Percentiles rank a stretch among this genome's conserved stretches.
phyloP scores from a whole-genome alignment of 495 filamentous ascomycete species.

The Aspergillus sparsus region DNA sequence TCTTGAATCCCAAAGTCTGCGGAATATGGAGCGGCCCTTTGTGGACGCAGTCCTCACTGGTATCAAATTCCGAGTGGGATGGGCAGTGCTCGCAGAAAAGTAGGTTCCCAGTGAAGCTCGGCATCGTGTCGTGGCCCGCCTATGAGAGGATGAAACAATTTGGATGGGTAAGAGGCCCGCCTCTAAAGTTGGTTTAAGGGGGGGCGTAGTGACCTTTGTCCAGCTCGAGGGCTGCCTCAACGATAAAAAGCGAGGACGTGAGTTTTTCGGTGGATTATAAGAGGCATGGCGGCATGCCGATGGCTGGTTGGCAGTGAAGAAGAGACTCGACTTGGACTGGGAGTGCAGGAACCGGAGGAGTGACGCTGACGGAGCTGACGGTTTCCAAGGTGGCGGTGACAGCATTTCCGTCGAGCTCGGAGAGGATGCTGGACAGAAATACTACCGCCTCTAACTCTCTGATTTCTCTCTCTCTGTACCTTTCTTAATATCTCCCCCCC shows the following conservation, averaged over 20 bases:
- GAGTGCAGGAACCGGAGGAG: conserved; percentile 63
- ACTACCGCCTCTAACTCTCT: conserved; percentile 5
- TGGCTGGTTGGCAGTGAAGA: conserved; percentile 48
- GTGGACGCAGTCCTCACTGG: conserved; percentile 43
- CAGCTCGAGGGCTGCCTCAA: conserved; percentile 30
- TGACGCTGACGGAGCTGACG: conserved; percentile 56
- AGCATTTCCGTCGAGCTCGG: conserved; percentile 38
- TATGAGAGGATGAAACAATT: conserved; percentile 4
- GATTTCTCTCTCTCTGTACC: conserved; percentile 13
- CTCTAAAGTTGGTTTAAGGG: conserved; percentile 19
- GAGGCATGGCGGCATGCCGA: conserved; percentile 29
- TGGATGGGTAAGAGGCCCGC: conserved; percentile 12
- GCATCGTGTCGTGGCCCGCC: conserved; percentile 19
- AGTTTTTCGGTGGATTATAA: conserved; percentile 7
- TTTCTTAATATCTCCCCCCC: background rate
- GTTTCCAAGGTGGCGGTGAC: conserved; percentile 37
- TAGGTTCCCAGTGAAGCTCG: conserved; percentile 10
- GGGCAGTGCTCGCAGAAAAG: background rate
- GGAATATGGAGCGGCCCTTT: conserved; percentile 52
- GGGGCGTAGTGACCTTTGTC: conserved; percentile 22
- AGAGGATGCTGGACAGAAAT: conserved; percentile 7
- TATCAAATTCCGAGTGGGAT: background rate
- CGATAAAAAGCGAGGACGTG: conserved; percentile 12
- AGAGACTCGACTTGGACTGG: conserved; percentile 56
- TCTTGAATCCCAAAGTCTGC: conserved; percentile 54